Conservation (phyloP, 1,284 basidiomycete genomes). For the Golubevia sp. region DNA sequence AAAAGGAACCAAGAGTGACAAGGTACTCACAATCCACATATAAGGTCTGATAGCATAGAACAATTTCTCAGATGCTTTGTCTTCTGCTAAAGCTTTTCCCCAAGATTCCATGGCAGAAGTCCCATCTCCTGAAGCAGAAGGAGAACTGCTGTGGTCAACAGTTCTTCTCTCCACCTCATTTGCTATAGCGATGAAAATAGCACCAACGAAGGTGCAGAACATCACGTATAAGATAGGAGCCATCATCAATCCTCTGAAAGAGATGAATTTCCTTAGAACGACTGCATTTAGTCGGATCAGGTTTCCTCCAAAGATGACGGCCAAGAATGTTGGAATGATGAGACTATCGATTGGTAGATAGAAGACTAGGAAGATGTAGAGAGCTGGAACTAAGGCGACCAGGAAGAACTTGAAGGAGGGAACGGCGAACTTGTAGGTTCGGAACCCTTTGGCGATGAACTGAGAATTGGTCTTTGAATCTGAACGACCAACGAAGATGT, state of each 20-base stretch:
- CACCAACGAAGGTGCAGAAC: background rate
- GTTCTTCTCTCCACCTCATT: background rate
- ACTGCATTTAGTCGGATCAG: background rate
- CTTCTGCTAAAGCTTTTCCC: no score
- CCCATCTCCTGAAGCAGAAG: background rate
- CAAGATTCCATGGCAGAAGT: background rate
- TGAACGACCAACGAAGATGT: background rate
- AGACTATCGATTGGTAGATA: background rate
- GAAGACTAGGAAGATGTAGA: background rate
- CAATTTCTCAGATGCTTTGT: background rate
- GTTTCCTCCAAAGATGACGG: background rate
- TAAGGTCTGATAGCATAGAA: background rate
- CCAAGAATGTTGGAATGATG: background rate
- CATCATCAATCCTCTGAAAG: background rate
- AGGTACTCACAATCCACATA: background rate
- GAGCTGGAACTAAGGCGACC: background rate
- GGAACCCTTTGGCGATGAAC: background rate
- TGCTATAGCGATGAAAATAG: background rate
- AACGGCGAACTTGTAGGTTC: background rate
- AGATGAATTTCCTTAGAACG: background rate
- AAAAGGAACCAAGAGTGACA: background rate
- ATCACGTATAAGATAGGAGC: background rate
- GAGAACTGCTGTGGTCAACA: no score
- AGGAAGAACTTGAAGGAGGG: background rate
- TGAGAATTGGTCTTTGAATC: background rate